Evolutionary conservation across 2,329 filamentous ascomycete species (phyloP).

Genomic region (Pseudocercospora cruenta): DNA sequence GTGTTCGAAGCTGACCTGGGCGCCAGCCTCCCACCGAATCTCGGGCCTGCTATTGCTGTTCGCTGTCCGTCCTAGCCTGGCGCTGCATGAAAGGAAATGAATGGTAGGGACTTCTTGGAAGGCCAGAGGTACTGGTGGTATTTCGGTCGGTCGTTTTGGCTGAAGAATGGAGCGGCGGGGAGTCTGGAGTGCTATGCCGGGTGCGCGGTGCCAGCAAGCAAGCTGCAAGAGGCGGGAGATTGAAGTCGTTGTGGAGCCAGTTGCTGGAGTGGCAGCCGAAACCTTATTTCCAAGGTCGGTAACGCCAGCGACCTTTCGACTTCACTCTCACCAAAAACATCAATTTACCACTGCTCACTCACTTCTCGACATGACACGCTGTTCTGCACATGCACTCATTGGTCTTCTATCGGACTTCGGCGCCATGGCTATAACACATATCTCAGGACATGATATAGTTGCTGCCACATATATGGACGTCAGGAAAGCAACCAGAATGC

Average conservation of each 20-base stretch:
- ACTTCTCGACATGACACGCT: not conserved
- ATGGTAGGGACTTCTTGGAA: not conserved
- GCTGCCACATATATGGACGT: not conserved
- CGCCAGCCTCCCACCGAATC: not conserved
- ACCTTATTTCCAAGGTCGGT: not conserved
- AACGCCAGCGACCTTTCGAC: not conserved
- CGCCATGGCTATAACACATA: not conserved
- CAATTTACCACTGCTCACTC: not conserved
- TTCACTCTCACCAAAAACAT: not conserved
- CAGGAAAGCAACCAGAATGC: not conserved
- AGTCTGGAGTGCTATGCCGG: not conserved
- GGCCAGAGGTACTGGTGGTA: not conserved
- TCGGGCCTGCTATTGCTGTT: not conserved
- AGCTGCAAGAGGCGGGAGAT: conserved; percentile 1
- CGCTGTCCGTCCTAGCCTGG: not conserved
- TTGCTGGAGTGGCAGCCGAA: not conserved
- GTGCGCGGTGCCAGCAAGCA: not conserved
- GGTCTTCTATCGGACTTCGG: not conserved
- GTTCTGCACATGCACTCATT: not conserved
- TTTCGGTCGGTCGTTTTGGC: not conserved
- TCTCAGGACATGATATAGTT: not conserved
- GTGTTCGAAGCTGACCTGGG: not conserved
- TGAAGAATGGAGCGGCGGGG: conserved; percentile 1
- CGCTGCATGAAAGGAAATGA: not conserved
- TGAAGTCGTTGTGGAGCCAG: not conserved